A percentile compares a stretch with the other conserved stretches of the same genome.
These are phyloP conservation scores for Nothophaeocryptopus gaeumannii DNA, from an alignment of 2,329 filamentous ascomycete genomes.

Conservation along the genomic window DNA sequence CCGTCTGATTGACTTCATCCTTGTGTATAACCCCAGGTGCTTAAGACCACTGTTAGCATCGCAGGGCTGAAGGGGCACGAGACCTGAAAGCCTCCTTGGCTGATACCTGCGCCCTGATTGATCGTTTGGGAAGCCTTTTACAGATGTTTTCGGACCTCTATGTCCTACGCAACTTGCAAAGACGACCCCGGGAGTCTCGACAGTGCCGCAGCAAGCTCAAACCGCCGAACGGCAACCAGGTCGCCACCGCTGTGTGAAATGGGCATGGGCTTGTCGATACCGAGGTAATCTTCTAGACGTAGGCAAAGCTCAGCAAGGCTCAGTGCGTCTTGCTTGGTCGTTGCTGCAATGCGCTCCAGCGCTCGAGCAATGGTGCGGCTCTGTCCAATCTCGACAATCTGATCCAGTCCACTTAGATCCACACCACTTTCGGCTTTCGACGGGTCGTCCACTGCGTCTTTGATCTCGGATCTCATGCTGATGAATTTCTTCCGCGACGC, in stretches of 20 bases:
- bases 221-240: constrained; percentile 30
- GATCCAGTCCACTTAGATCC: constrained; percentile 31
- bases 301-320: constrained; percentile 22
- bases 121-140: too few species aligned
- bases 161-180: constrained; percentile 8
- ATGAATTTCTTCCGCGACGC: constrained; percentile 33
- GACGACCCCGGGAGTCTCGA: constrained; percentile 29
- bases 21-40: too few species aligned
- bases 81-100: neutral
- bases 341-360: constrained; percentile 21
- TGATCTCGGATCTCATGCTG: constrained; percentile 23
- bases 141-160: too few species aligned
- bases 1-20: too few species aligned
- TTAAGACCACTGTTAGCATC: too few species aligned
- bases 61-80: neutral
- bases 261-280: constrained; percentile 26
- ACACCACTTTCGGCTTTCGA: constrained; percentile 30
- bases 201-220: constrained; percentile 33
- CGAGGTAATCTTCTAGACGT: constrained; percentile 20
- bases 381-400: constrained; percentile 35
- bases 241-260: constrained; percentile 29
- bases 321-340: constrained; percentile 18
- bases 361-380: constrained; percentile 27
- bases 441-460: constrained; percentile 30
- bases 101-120: too few species aligned